Base-by-base conservation (phyloP, 1,284 basidiomycete species). In the Ustilago bromivora region DNA sequence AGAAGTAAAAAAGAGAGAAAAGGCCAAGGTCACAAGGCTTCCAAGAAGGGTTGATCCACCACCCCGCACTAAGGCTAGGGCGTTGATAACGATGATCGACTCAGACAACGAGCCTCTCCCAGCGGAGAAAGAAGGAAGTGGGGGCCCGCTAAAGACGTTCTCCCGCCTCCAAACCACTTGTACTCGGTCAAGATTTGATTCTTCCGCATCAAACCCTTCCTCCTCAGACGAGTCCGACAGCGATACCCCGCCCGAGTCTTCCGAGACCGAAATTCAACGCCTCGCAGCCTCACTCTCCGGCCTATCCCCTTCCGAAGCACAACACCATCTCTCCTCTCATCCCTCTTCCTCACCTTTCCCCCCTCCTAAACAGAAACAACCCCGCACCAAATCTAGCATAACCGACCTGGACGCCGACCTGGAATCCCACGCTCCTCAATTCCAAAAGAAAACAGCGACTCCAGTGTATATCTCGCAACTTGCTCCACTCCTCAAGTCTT, bases 401-500 rank as follows among this genome's bases (percentile, higher is more conserved):
- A 23, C 15, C 34, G 57, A 66, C 34, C 56, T 73, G 12, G 67
- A 72, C 10, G 15, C 12, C 4, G 41, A 66, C 46, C 47, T 52
- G 15, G 72, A 77, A 53, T 55, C 72, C 2, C 71, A 75, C 57
- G 65, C 74, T 2, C 74, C 79, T 19, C 55, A 55, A n/a, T 63
- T 71, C 15, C 70, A 71, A 8, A 71, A 76, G n/a, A 61, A 78
- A 8, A 78, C 79, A 9, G 62, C 75, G 0, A 61, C 81, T 7
- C 87, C 87, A 0, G 83, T 88, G 6, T 88, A 88, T 71, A 72
- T 88, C 9, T 58, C 79, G 12, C 86, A 88, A 61, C 79, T 88
- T 3, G 62, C 75, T 6, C 80, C 84, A 3, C 80, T 87, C 13
- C 78, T 87, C 28, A 76, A 82, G 49, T 75, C 79, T 10, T 74